Evolutionary conservation across 345 rosid genomes (phyloP), one percentile per base, ranked within the genome.

Genomic region (Gossypium thurberi): DNA sequence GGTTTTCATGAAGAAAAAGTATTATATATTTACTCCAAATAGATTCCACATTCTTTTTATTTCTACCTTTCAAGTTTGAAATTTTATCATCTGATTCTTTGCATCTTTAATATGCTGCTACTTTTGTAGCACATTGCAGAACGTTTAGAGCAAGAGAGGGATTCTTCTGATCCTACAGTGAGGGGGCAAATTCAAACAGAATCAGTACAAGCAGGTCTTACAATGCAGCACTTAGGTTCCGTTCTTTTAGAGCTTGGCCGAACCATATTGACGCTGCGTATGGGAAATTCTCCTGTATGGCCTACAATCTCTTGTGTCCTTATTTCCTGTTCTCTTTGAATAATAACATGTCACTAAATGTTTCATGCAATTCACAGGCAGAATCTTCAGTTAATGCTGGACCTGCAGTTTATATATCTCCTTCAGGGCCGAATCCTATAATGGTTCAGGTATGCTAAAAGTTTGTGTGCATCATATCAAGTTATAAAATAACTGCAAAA

Each of bases 171-270:
- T 77, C 82, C 84, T 33, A 51, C 81, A 58, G 46, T 80, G 8
- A 88, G 98, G 87, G 80, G 81, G 50, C 94, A 87, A 80, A 84
- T 95, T 73, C 97, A 91, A 85, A 48, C 90, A 48, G 98, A 95
- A 82, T 82, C 94, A 43, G 78, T 79, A 51, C 92, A 82, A 76
- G 80, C 79, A 58, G 98, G 99, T 52, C 81, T 87, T 72, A 86
- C 91, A 61, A 85, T 90, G 96, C 98, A 89, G 77, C 92, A 92
- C 82, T 70, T 92, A 68, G 99, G 97, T 70, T 89, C 99, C 62
- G 90, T 95, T 55, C 82, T 95, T 72, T 84, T 92, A 75, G 99
- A 95, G 91, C 95, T 95, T 81, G 99, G 99, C 51, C 94, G 99
- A 60, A 87, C 92, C 10, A 84, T 92, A 58, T 79, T 92, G 82